phyloP scores from a whole-genome alignment of 306 rosid species.

The Trifolium dubium region DNA sequence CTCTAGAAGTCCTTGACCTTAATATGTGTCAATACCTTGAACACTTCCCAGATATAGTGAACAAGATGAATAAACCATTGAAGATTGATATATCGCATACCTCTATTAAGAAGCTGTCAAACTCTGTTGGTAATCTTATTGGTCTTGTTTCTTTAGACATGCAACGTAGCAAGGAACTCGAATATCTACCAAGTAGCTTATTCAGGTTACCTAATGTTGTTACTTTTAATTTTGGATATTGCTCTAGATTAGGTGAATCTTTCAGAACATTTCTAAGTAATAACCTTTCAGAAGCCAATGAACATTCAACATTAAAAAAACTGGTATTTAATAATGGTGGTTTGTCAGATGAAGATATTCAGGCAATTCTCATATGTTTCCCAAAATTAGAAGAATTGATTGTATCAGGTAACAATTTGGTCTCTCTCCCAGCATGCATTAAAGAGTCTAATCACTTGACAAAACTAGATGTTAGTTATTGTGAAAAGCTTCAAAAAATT shows the following conservation, averaged over 20 bases:
- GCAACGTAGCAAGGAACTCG: neutral
- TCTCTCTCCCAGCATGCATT: slow-evolving; percentile 24
- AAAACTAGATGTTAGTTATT: no score
- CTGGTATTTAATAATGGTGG: neutral
- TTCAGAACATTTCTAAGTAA: neutral
- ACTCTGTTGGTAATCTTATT: slow-evolving; percentile 15
- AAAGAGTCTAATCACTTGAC: slow-evolving; percentile 14
- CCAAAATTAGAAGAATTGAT: neutral
- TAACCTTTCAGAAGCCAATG: neutral
- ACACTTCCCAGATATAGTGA: slow-evolving; percentile 15
- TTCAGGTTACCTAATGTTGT: slow-evolving; percentile 2
- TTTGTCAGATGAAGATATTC: slow-evolving; percentile 35
- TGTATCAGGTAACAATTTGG: neutral
- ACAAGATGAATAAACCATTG: slow-evolving; percentile 24
- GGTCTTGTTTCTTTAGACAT: neutral
- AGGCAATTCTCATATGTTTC: neutral
- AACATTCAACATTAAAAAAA: neutral
- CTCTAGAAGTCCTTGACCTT: slow-evolving; percentile 6
- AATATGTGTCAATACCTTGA: neutral
- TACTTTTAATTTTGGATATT: neutral
- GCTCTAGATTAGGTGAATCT: neutral
- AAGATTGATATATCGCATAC: neutral
- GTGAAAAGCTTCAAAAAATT: no score
- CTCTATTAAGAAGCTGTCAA: slow-evolving; percentile 6
- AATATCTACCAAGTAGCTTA: slow-evolving; percentile 19